Evolutionary conservation across 148 eudicot genomes (phyloP).

Genomic region (Oxyria digyna): DNA sequence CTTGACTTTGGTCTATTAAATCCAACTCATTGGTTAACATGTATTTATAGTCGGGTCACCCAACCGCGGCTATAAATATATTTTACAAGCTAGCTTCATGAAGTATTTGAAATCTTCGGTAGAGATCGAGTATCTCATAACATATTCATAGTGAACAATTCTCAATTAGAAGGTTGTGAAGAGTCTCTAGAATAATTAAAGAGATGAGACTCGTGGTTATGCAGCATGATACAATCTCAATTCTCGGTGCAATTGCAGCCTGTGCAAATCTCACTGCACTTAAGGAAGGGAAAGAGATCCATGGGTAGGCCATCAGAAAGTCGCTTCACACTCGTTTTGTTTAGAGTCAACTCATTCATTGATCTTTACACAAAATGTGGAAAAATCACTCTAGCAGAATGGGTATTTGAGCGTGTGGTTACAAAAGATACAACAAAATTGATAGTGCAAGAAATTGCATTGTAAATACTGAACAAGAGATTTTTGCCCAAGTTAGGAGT

Average conservation of each 20-base stretch:
- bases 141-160: slow-evolving; percentile 48
- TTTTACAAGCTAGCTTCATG: slow-evolving; percentile 31
- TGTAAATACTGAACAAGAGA: too few species aligned
- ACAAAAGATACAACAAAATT: slow-evolving; percentile 47
- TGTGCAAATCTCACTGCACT: slow-evolving; percentile 49
- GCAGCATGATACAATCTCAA: slow-evolving; percentile 39
- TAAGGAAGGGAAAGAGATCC: slow-evolving; percentile 64
- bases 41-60: slow-evolving; percentile 45
- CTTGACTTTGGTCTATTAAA: slow-evolving; percentile 46
- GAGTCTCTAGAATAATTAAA: slow-evolving; percentile 36
- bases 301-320: slow-evolving; percentile 35
- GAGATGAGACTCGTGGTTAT: slow-evolving; percentile 45
- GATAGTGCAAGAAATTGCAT: too few species aligned
- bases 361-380: slow-evolving; percentile 77
- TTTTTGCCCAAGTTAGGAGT: too few species aligned
- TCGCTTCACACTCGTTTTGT: slow-evolving; percentile 32
- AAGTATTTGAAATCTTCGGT: slow-evolving; percentile 36
- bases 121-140: slow-evolving; percentile 58
- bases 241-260: slow-evolving; percentile 50
- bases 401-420: slow-evolving; percentile 30
- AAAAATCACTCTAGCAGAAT: slow-evolving; percentile 34
- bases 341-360: slow-evolving; percentile 48
- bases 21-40: slow-evolving; percentile 57
- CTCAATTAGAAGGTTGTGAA: slow-evolving; percentile 31
- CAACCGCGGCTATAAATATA: slow-evolving; percentile 27